These are phyloP conservation scores for Pythium guiyangense DNA, from an alignment of 352 stramenopile genomes.

Conservation along the genomic window DNA sequence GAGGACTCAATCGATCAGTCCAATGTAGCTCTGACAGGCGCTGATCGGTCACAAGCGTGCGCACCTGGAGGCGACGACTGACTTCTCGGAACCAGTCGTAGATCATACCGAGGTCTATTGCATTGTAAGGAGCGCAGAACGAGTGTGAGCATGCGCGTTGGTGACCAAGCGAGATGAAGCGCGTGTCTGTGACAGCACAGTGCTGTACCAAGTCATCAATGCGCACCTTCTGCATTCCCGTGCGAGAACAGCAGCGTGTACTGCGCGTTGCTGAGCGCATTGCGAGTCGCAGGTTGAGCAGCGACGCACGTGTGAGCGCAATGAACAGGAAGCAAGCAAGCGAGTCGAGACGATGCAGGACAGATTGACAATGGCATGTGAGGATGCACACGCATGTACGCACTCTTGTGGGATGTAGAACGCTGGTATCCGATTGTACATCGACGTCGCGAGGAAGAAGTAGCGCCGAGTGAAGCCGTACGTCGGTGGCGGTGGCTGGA, in stretches of 20 bases:
- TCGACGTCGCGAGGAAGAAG: constrained; percentile 91
- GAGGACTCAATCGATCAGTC: neutral
- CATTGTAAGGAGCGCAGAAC: neutral
- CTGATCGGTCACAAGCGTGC: neutral
- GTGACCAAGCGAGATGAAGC: neutral
- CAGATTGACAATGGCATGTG: neutral
- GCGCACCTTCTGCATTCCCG: constrained; percentile 93
- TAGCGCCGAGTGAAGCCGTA: constrained; percentile 85
- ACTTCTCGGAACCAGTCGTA: constrained; percentile 97
- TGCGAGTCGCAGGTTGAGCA: neutral
- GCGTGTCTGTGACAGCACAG: neutral
- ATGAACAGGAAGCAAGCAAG: neutral
- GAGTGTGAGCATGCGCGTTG: neutral
- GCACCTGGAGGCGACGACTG: constrained; percentile 62
- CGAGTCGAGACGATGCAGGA: no score
- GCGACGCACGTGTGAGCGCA: neutral
- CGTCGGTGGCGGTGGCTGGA: constrained; percentile 78
- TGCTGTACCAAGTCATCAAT: neutral
- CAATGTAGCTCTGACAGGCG: neutral
- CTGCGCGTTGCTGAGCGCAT: constrained; percentile 67
- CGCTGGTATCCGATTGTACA: constrained; percentile 88
- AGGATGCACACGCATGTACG: constrained; percentile 8
- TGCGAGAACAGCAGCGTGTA: constrained; percentile 97
- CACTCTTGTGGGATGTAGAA: constrained; percentile 94
- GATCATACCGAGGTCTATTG: constrained; percentile 94